Conservation (phyloP, 2,329 filamentous ascomycete genomes). For the Ceratocystis huliohia region DNA sequence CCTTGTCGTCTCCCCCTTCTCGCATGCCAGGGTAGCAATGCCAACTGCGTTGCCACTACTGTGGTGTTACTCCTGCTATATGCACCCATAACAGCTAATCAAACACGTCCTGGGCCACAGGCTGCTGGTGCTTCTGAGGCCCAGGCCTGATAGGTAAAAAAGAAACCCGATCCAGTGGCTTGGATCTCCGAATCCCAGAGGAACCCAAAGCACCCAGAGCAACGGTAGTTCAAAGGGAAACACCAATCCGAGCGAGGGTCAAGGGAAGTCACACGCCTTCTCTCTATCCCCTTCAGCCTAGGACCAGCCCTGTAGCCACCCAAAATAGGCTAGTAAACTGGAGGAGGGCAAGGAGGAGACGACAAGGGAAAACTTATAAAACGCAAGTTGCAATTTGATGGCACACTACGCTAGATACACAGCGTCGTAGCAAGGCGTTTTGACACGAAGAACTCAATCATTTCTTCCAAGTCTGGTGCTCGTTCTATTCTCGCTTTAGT, state of each 20-base stretch:
- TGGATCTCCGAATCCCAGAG: constrained; percentile 13
- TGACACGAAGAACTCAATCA: not conserved
- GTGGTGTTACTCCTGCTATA: not conserved
- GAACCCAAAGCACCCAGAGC: constrained; percentile 10
- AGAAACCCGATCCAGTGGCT: constrained; percentile 11
- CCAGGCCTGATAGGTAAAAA: not conserved
- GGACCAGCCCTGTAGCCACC: not conserved
- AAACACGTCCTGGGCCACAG: not conserved
- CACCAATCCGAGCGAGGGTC: not conserved
- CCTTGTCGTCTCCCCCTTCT: not conserved
- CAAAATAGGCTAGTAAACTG: not conserved
- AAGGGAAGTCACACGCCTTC: not conserved
- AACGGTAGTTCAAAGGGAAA: not conserved
- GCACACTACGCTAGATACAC: not conserved
- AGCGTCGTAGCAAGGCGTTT: constrained; percentile 1
- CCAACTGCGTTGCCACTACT: not conserved
- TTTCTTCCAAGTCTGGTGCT: not conserved
- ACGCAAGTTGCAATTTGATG: not conserved
- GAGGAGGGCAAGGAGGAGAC: not conserved
- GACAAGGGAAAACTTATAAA: not conserved
- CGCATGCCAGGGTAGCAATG: not conserved
- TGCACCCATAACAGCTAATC: not conserved
- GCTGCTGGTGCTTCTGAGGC: constrained; percentile 3
- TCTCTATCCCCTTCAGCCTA: not conserved
- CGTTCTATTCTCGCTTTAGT: not conserved